These are phyloP conservation scores for Leucogyrophana mollusca DNA, from an alignment of 768 basidiomycete genomes.

Conservation along the genomic window DNA sequence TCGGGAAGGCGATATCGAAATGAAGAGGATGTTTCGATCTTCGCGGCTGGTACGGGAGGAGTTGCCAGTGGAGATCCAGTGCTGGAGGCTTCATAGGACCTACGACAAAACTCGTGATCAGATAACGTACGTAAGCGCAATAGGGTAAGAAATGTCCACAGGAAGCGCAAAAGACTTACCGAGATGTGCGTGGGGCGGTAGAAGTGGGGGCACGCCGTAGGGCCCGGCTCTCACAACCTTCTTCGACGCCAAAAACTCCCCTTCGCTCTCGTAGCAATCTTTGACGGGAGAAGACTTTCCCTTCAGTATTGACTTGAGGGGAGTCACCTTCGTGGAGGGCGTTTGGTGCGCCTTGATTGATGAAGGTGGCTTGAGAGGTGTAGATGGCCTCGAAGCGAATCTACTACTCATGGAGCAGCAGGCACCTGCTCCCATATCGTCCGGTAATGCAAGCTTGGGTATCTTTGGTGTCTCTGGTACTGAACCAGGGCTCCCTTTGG, in stretches of 20 bases:
- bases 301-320: conserved; percentile 31
- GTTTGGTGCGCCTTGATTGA: conserved; percentile 18
- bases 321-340: conserved; percentile 17
- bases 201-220: conserved; percentile 20
- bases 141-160: not conserved
- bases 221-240: conserved; percentile 12
- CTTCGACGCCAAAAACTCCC: conserved; percentile 20
- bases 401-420: conserved; percentile 13
- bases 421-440: conserved; percentile 7
- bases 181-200: conserved; percentile 22
- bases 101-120: conserved; percentile 24
- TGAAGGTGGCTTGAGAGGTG: conserved; percentile 17
- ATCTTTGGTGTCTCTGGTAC: conserved; percentile 22
- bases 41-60: conserved; percentile 39
- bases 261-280: conserved; percentile 31
- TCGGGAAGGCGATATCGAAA: conserved; percentile 51
- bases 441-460: conserved; percentile 16
- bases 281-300: conserved; percentile 12
- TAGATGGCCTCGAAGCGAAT: conserved; percentile 15
- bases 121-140: conserved; percentile 24
- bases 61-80: conserved; percentile 47
- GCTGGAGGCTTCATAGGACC: conserved; percentile 40
- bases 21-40: conserved; percentile 36
- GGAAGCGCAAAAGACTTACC: conserved; percentile 14
- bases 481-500: conserved; percentile 11